These are phyloP conservation scores for Yamadazyma takamatsuzukensis DNA, from an alignment of 805 yeast species.

Conservation along the genomic window DNA sequence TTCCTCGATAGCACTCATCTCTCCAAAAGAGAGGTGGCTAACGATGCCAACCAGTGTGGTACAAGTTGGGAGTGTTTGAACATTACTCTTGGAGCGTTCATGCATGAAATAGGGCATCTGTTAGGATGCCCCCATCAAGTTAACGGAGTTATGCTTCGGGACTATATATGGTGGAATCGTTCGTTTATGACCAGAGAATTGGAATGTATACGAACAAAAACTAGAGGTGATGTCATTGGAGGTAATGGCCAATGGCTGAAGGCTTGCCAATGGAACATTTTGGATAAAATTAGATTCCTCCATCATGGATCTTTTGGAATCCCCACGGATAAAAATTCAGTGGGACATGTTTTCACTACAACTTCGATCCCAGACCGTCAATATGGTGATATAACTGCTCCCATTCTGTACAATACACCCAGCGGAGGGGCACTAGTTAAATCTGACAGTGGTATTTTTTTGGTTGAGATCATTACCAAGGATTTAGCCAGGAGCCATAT, in stretches of 20 bases:
- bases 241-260: constrained; percentile 44
- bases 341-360: constrained; percentile 36
- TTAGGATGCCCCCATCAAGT: constrained; percentile 92
- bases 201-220: constrained; percentile 49
- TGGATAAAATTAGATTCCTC: constrained; percentile 73
- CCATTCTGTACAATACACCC: constrained; percentile 19
- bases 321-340: constrained; percentile 50
- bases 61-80: constrained; percentile 87
- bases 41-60: constrained; percentile 81
- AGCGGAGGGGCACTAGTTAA: constrained; percentile 33
- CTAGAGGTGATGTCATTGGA: constrained; percentile 38
- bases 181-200: constrained; percentile 74
- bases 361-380: constrained; percentile 15
- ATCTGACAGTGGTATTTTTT: constrained; percentile 65
- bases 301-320: constrained; percentile 77
- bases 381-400: constrained; percentile 15
- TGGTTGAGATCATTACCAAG: constrained; percentile 66
- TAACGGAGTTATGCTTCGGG: constrained; percentile 86
- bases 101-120: constrained; percentile 93
- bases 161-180: constrained; percentile 75
- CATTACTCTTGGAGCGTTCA: constrained; percentile 85
- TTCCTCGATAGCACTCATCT: constrained; percentile 72
- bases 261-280: constrained; percentile 84
- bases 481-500: constrained; percentile 52
- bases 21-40: constrained; percentile 72